Evolutionary conservation across 345 rosid species (phyloP).

Genomic region (Rubroshorea leprosula): DNA sequence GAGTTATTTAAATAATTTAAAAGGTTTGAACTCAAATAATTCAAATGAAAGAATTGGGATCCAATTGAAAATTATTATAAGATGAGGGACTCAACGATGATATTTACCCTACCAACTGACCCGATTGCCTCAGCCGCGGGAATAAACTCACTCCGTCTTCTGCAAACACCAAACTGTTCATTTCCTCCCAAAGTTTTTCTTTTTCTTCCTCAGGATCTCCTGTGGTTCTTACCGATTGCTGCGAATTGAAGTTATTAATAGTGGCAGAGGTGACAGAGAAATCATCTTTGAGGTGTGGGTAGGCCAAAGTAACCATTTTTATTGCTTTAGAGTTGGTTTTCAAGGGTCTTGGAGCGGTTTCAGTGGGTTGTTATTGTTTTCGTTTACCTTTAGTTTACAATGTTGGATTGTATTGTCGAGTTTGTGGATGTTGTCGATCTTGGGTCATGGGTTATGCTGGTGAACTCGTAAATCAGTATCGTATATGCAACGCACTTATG

Average conservation of each 20-base stretch:
- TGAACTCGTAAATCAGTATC: not conserved
- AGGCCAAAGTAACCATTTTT: not conserved
- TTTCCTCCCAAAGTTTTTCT: not conserved
- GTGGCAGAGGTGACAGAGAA: not conserved
- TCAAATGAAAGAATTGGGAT: too few relatives aligned
- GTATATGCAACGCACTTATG: not conserved
- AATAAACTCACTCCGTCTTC: too few relatives aligned
- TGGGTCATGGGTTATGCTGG: not conserved
- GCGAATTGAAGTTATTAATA: not conserved
- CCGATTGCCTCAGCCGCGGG: too few relatives aligned
- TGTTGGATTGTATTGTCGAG: not conserved
- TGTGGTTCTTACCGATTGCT: too few relatives aligned
- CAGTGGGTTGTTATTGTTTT: not conserved
- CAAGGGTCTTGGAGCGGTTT: not conserved
- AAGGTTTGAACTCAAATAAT: too few relatives aligned
- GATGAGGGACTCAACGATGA: too few relatives aligned
- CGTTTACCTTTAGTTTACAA: not conserved
- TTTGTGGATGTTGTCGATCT: not conserved
- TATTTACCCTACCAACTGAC: too few relatives aligned
- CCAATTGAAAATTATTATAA: too few relatives aligned
- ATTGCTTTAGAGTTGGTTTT: not conserved
- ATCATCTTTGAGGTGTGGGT: not conserved
- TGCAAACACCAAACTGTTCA: too few relatives aligned
- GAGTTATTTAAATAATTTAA: too few relatives aligned
- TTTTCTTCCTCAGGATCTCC: not conserved